Evolutionary conservation across 345 rosid genomes (phyloP), one percentile per base, ranked within the genome.

Genomic region (Erodium maritimum): DNA sequence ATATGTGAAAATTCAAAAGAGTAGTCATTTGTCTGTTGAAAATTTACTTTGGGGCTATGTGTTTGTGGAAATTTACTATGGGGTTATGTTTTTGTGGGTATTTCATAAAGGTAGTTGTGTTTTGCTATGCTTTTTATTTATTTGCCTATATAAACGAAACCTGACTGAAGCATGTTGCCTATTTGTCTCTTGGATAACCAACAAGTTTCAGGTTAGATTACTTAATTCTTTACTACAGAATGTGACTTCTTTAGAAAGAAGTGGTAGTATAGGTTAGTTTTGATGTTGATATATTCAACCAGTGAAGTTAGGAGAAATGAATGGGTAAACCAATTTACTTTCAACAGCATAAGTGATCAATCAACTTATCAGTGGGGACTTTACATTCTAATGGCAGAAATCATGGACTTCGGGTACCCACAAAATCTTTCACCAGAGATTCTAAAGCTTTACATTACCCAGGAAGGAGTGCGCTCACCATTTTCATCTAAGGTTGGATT

Each of bases 401-500:
- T 89, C 61, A 89, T 93, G 96, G 99, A 87, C 72, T 90, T 93
- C 65, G 97, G 97, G 55, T 90, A 87, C 62, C 97, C 97, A 18
- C 99, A 94, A 68, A 94, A 90, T 70, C 90, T 94, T 50, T 94
- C 99, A 50, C 97, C 99, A 48, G 97, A 94, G 79, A 90, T 94
- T 71, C 76, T 94, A 62, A 94, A 94, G 80, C 88, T 94, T 61
- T 94, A 94, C 71, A 90, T 94, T 24, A 94, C 99, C 57, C 99
- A 93, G 33, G 99, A 89, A 80, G 97, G 97, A 70, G 97, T 89
- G 57, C 87, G 97, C 37, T 93, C 97, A 21, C 97, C 96, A n/a
- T 93, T 93, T 72, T 89, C 98, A 23, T 91, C 96, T 2, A 91
- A 91, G 91, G 99, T 93, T 65, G 60, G 79, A 33, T 65, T 3